Evolutionary conservation across 2,329 filamentous ascomycete species (phyloP).

Genomic region (Lasiodiplodia hormozganensis): DNA sequence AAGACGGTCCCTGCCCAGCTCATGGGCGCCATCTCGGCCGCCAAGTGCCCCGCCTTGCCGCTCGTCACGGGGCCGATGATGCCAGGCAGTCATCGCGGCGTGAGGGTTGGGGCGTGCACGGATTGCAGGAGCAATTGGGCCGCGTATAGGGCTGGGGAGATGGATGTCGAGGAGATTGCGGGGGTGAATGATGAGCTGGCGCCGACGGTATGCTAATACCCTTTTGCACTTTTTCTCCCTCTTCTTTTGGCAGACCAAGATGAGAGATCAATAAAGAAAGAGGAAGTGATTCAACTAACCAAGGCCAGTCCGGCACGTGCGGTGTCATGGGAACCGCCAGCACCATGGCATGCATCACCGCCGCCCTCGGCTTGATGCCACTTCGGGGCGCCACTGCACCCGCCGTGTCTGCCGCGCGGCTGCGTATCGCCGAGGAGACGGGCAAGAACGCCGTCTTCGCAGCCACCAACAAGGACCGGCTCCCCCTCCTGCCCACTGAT

Average conservation of each 20-base stretch:
- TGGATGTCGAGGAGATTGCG: slow-evolving; percentile 75
- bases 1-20: slow-evolving; percentile 77
- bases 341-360: slow-evolving; percentile 63
- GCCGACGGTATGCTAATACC: slow-evolving; percentile 63
- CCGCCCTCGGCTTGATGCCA: slow-evolving; percentile 61
- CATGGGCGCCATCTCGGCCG: slow-evolving; percentile 78
- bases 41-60: slow-evolving; percentile 70
- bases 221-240: not conserved
- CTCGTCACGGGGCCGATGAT: slow-evolving; percentile 78
- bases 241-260: not conserved
- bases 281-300: no score
- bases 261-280: not conserved
- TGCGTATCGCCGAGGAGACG: slow-evolving; percentile 62
- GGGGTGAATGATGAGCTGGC: slow-evolving; percentile 75
- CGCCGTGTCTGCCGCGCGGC: slow-evolving; percentile 59
- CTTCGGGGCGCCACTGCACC: slow-evolving; percentile 60
- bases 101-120: slow-evolving; percentile 74
- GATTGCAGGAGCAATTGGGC: slow-evolving; percentile 80
- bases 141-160: slow-evolving; percentile 67
- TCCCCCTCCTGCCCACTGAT: slow-evolving; percentile 49
- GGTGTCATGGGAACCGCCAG: slow-evolving; percentile 66
- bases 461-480: slow-evolving; percentile 39
- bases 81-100: slow-evolving; percentile 70
- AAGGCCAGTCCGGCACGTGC: slow-evolving; percentile 55
- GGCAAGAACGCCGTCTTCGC: slow-evolving; percentile 57